Base-by-base conservation (phyloP, 108 stramenopile genomes). In the Cyclotella sp. region DNA sequence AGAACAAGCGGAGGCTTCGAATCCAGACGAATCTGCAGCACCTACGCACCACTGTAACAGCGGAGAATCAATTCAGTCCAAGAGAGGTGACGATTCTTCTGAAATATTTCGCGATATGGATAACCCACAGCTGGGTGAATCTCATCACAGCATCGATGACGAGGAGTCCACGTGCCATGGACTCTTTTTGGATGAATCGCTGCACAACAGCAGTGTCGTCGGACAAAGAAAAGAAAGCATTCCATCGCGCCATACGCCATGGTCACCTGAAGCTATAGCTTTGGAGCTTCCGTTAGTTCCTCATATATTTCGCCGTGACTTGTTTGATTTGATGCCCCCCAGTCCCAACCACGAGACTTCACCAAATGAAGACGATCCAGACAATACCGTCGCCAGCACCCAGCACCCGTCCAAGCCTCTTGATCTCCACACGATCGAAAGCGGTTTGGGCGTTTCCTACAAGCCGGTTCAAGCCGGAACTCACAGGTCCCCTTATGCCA, bases 221-320 rank as follows among this genome's bases (percentile, higher is more conserved):
- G 22, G 34, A 30, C 59, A 58, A 51, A 47, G 41, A 26, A 34
- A 22, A 21, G 46, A 39, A 22, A 10, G 28, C 61, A 46, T 6
- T 59, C 52, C 59, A 53, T 0, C n/a, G 1, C 57, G 41, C 46
- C 16, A 55, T 26, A 18, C 62, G 13, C 42, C 71, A 4, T 79
- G 78, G 78, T 72, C 78, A 13, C 68, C 64, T 4, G 71, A 79
- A 19, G 29, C 65, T 0, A 70, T 79, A 15, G 78, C 64, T 16
- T 14, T 44, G 14, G 71, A 79, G 65, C 78, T 79, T 10, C 71
- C 78, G 26, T 68, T 79, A 53, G 28, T 79, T n/a, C 78, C 78
- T 26, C 65, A 64, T 39, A 57, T 79, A 27, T 51, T 72, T 19
- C 59, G 54, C 34, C 65, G 29, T 27, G 68, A 44, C 10, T 53